Conservation (phyloP, 352 stramenopile genomes). For the Pythium scleroteichum region DNA sequence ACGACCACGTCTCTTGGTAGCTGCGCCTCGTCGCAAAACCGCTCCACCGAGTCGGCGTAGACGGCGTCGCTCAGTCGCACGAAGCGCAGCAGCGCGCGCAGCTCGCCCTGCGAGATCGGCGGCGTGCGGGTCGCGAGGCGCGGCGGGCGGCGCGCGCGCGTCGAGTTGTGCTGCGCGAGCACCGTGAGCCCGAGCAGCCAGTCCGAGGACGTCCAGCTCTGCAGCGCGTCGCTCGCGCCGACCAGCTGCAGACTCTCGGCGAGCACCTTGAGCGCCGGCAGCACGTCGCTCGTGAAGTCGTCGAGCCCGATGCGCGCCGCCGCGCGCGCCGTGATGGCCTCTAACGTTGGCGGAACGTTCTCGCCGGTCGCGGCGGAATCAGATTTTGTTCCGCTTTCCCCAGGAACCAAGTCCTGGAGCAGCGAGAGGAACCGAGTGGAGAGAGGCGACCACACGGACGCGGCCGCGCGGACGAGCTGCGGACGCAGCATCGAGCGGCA, state of each 20-base stretch:
- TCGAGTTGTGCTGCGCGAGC: constrained; percentile 68
- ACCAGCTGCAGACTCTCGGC: constrained; percentile 69
- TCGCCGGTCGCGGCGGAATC: background rate
- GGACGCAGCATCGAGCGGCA: constrained; percentile 4
- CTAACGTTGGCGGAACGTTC: background rate
- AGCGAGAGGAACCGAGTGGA: constrained; percentile 15
- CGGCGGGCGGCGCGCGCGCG: constrained; percentile 26
- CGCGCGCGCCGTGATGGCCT: constrained; percentile 17
- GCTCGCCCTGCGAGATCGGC: background rate
- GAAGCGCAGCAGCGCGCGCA: constrained; percentile 44
- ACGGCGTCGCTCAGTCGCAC: constrained; percentile 67
- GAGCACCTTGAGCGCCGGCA: constrained; percentile 75
- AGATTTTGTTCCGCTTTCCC: background rate
- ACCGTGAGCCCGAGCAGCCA: constrained; percentile 84
- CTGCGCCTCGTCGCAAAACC: constrained; percentile 57
- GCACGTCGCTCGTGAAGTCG: constrained; percentile 57
- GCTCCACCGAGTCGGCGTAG: constrained; percentile 54
- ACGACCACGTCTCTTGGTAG: constrained; percentile 46
- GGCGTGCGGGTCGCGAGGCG: constrained; percentile 3
- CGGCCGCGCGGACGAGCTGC: constrained; percentile 3
- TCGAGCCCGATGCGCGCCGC: constrained; percentile 17
- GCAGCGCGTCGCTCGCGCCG: constrained; percentile 54
- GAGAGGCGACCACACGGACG: constrained; percentile 4
- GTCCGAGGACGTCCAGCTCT: constrained; percentile 73
- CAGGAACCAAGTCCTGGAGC: constrained; percentile 6